phyloP scores from a whole-genome alignment of 2,329 filamentous ascomycete species.

The Aspergillus sp. region DNA sequence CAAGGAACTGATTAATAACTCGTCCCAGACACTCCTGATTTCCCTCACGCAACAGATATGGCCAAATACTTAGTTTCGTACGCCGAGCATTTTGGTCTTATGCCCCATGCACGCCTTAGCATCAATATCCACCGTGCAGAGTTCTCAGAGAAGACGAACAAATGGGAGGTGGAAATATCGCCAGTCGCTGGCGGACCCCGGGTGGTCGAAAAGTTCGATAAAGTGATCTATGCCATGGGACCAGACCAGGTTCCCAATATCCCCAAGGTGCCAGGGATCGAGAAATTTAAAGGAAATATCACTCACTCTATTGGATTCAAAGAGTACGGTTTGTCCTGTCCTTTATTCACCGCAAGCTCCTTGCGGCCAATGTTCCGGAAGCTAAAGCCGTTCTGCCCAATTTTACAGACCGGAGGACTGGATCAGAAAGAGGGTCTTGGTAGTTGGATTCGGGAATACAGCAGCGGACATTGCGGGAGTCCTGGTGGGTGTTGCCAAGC shows the following conservation, averaged over 20 bases:
- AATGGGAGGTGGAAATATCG: neutral
- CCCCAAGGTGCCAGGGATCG: constrained; percentile 16
- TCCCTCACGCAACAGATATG: neutral
- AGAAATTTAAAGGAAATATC: constrained; percentile 15
- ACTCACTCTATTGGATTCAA: neutral
- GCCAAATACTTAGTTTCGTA: neutral
- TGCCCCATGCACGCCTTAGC: neutral
- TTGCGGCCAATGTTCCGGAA: neutral
- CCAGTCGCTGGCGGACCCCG: neutral
- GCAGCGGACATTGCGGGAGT: constrained; percentile 24
- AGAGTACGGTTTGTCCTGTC: neutral
- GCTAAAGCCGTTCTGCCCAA: neutral
- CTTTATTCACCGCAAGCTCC: neutral
- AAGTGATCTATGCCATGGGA: constrained; percentile 35
- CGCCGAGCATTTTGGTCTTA: neutral
- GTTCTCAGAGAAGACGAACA: neutral
- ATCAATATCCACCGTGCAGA: neutral
- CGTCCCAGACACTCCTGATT: neutral
- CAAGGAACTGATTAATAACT: neutral
- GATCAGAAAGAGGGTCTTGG: constrained; percentile 21
- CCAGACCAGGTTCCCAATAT: constrained; percentile 17
- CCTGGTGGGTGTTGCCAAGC: constrained; percentile 17
- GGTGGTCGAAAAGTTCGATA: constrained; percentile 26
- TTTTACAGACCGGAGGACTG: neutral
- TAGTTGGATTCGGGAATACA: constrained; percentile 27